Evolutionary conservation across 129 eudicot species (phyloP), one percentile per base, ranked within the genome.

Genomic region (Tanacetum coccineum): DNA sequence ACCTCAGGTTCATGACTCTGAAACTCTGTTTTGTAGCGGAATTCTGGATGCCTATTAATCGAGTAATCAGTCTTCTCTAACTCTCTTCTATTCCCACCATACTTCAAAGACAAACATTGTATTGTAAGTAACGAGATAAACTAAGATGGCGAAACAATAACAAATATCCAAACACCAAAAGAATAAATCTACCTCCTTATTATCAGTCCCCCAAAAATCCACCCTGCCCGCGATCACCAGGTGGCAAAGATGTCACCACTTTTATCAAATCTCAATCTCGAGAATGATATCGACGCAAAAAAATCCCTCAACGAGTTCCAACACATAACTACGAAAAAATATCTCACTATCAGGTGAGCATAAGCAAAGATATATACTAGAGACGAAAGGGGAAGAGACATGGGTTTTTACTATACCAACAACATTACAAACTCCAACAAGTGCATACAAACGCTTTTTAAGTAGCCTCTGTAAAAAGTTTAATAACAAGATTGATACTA

Each of bases 1-100:
- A 93, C 96, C 99, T 93, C 99, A 13, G 99, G 99, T 76, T 93
- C 99, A 72, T 93, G 99, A 68, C 99, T 93, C 79, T 93, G 99
- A 66, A 93, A 93, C 78, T 93, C 99, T 2, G 99, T 93, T 80
- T 93, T 93, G 85, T 93, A 93, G 51, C 95, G 95, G 65, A 93
- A 93, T 67, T 93, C 99, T 2, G 96, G 96, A 78, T 93, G 99
- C 81, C 87, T 88, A 65, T 81, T 82, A 60, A 88, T 83, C 39
- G 86, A 59, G 70, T 78, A 74, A 74, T 93, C 95, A 60, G 74
- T 79, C 76, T 79, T 88, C 84, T 93, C 99, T 64, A 88, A 74
- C 47, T 93, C 90, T 74, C 80, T 80, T 72, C 96, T 84, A 77
- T 65, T 89, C 70, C 82, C 84, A 75, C 86, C 96, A 70, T 75